Percentiles rank a stretch among this genome's conserved stretches.
These are phyloP conservation scores for Knufia petricola DNA, from an alignment of 2,329 filamentous ascomycete genomes.

Conservation along the genomic window DNA sequence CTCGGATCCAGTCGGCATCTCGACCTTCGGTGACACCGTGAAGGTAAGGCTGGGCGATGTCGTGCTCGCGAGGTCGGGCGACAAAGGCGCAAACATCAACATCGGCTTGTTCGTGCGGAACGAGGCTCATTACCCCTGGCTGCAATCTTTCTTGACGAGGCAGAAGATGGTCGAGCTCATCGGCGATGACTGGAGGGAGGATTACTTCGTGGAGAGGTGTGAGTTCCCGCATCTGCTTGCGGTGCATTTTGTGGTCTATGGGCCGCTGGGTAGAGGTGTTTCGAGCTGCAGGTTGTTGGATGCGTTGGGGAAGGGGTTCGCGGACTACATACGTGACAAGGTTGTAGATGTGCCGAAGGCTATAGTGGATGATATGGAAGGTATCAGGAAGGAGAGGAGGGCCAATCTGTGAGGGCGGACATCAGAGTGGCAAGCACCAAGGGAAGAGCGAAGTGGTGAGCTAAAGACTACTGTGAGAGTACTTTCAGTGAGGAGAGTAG, in stretches of 20 bases:
- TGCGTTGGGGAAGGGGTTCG: slow-evolving; percentile 44
- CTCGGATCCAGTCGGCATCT: slow-evolving; percentile 15
- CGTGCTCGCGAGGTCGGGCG: slow-evolving; percentile 34
- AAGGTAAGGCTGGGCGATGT: slow-evolving; percentile 35
- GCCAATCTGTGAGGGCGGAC: slow-evolving; percentile 15
- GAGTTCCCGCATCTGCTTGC: slow-evolving; percentile 38
- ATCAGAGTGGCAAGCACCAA: not conserved
- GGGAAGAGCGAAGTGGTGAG: too few species aligned
- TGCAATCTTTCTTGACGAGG: slow-evolving; percentile 33
- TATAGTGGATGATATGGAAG: slow-evolving; percentile 14
- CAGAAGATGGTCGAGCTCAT: slow-evolving; percentile 32
- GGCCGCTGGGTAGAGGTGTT: slow-evolving; percentile 36
- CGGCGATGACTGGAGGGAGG: slow-evolving; percentile 37
- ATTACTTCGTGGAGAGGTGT: slow-evolving; percentile 38
- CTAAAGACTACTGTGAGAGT: too few species aligned
- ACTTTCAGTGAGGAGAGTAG: too few species aligned
- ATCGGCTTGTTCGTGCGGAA: slow-evolving; percentile 31
- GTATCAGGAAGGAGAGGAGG: slow-evolving; percentile 14
- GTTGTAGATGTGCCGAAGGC: slow-evolving; percentile 32
- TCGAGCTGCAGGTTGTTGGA: slow-evolving; percentile 42
- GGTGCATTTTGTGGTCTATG: slow-evolving; percentile 45
- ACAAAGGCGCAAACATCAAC: slow-evolving; percentile 36
- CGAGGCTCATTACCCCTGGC: slow-evolving; percentile 27
- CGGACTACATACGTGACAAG: slow-evolving; percentile 41
- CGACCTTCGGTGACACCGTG: slow-evolving; percentile 25